These are phyloP conservation scores for Myrica gale DNA, from an alignment of 306 rosid species.

Conservation along the genomic window DNA sequence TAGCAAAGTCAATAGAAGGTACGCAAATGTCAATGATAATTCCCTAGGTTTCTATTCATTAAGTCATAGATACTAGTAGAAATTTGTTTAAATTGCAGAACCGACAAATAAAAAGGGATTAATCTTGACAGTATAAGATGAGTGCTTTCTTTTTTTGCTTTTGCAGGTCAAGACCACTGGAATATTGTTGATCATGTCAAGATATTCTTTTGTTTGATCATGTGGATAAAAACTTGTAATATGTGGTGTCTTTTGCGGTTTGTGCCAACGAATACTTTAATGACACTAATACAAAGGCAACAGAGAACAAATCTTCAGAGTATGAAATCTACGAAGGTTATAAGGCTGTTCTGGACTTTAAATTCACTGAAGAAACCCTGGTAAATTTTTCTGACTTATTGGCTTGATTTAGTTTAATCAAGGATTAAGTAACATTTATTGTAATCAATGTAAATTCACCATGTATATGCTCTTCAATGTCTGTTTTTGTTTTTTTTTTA, in stretches of 20 bases:
- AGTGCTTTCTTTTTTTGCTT: neutral
- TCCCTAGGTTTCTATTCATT: neutral
- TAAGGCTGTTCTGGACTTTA: slow-evolving; percentile 88
- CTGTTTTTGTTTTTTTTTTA: too few species aligned
- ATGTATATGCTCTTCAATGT: too few species aligned
- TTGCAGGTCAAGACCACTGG: neutral
- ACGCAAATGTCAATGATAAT: slow-evolving; percentile 10
- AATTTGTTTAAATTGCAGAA: neutral
- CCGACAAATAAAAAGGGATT: neutral
- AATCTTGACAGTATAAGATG: neutral
- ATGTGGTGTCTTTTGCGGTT: slow-evolving; percentile 46
- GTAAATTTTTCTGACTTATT: slow-evolving; percentile 34
- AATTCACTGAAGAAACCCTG: slow-evolving; percentile 79
- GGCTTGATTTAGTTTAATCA: slow-evolving; percentile 14
- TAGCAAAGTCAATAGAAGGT: slow-evolving; percentile 91
- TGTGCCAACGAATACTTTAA: slow-evolving; percentile 81
- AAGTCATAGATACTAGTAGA: neutral
- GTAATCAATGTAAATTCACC: too few species aligned
- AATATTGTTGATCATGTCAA: neutral
- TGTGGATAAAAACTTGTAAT: slow-evolving; percentile 18
- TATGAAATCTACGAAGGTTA: slow-evolving; percentile 75
- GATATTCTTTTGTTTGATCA: slow-evolving; percentile 14
- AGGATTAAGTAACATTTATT: neutral
- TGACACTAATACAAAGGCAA: slow-evolving; percentile 46
- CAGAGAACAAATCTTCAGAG: slow-evolving; percentile 32